A percentile compares a stretch with the other conserved stretches of the same genome.
Evolutionary conservation across 2,329 filamentous ascomycete species (phyloP).

Genomic region (Pestalotiopsis sp.): DNA sequence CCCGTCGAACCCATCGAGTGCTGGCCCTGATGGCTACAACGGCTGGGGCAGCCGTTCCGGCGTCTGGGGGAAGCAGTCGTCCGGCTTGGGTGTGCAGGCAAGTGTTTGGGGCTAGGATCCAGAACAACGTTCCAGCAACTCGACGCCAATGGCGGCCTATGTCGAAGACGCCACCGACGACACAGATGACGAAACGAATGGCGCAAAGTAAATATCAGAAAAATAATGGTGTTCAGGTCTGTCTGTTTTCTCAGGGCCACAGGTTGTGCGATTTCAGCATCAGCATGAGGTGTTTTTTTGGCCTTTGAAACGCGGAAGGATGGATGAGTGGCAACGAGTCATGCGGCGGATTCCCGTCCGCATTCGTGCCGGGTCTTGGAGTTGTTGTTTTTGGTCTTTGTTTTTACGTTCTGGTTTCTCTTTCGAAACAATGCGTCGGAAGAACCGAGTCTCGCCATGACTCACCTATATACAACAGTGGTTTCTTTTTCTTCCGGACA

Average conservation of each 20-base stretch:
- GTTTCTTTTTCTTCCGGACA: constrained; percentile 7
- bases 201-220: constrained; percentile 20
- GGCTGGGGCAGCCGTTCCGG: constrained; percentile 81
- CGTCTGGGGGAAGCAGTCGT: constrained; percentile 84
- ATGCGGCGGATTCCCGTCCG: constrained; percentile 10
- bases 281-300: constrained; percentile 37
- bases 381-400: constrained; percentile 18
- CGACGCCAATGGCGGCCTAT: constrained; percentile 6
- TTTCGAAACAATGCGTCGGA: not conserved
- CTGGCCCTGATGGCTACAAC: constrained; percentile 49
- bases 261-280: constrained; percentile 35
- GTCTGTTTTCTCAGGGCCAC: constrained; percentile 28
- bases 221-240: constrained; percentile 34
- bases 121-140: constrained; percentile 9
- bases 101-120: constrained; percentile 83
- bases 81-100: constrained; percentile 81
- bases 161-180: constrained; percentile 9
- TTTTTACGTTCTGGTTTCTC: constrained; percentile 18
- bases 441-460: not conserved
- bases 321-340: not conserved
- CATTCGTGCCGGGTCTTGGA: constrained; percentile 21
- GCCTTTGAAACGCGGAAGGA: constrained; percentile 32
- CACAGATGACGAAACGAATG: constrained; percentile 2
- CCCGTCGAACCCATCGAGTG: constrained; percentile 57
- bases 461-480: constrained; percentile 7